Evolutionary conservation across 2,329 filamentous ascomycete genomes (phyloP).

Genomic region (Emmonsiellopsis sp.): DNA sequence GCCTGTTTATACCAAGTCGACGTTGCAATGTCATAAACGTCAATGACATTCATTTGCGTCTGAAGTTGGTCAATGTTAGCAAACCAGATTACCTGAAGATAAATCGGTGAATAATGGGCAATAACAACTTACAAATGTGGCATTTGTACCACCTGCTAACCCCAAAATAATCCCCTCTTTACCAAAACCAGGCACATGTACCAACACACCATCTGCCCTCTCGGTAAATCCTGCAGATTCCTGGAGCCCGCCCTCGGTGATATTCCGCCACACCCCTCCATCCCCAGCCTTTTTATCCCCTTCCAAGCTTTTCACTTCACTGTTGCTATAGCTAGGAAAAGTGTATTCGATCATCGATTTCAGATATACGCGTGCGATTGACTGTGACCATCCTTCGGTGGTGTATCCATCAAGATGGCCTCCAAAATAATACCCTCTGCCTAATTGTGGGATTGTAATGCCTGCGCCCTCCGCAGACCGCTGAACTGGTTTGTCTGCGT

Average conservation of each 20-base stretch:
- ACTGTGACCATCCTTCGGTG: constrained; percentile 59
- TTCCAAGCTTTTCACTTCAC: constrained; percentile 49
- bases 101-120: background rate
- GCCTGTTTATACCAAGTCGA: constrained; percentile 66
- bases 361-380: constrained; percentile 56
- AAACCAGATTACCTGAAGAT: background rate
- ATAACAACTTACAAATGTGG: constrained; percentile 50
- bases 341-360: constrained; percentile 69
- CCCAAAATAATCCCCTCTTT: constrained; percentile 66
- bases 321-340: constrained; percentile 60
- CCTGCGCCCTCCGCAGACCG: constrained; percentile 66
- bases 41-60: constrained; percentile 62
- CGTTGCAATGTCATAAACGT: constrained; percentile 69
- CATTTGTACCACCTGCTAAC: constrained; percentile 63
- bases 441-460: constrained; percentile 58
- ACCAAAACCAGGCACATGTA: constrained; percentile 71
- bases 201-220: constrained; percentile 62
- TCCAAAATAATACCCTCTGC: constrained; percentile 69
- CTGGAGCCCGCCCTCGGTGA: constrained; percentile 63
- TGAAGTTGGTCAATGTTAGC: constrained; percentile 13
- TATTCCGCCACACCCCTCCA: constrained; percentile 61
- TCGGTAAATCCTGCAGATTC: constrained; percentile 59
- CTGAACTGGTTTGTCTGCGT: constrained; percentile 50
- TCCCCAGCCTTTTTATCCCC: constrained; percentile 48
- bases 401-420: constrained; percentile 62